Evolutionary conservation across 371 early-diverging fungal genomes (phyloP).

Genomic region (Coemansia sp.): DNA sequence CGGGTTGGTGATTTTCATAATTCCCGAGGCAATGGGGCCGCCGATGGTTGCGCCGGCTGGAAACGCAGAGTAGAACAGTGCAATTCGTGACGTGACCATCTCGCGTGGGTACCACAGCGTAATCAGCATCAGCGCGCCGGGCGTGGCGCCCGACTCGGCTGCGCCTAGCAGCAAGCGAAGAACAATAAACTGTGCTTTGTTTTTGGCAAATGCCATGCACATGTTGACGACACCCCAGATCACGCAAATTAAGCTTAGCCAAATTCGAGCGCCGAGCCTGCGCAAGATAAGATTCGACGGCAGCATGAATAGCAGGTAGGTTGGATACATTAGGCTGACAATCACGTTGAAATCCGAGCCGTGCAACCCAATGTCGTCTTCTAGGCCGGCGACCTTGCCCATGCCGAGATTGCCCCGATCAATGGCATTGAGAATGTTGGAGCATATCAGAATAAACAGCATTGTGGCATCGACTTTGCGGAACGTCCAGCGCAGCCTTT

Average conservation of each 20-base stretch:
- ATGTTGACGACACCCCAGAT: constrained; percentile 61
- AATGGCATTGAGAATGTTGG: constrained; percentile 50
- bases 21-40: constrained; percentile 63
- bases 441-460: constrained; percentile 38
- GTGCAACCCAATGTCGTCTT: constrained; percentile 14
- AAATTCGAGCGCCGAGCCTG: constrained; percentile 57
- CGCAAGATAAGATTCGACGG: constrained; percentile 65
- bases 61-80: constrained; percentile 49
- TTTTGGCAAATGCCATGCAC: constrained; percentile 63
- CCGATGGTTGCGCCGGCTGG: constrained; percentile 54
- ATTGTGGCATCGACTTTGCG: constrained; percentile 44
- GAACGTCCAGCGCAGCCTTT: constrained; percentile 35
- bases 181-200: constrained; percentile 52
- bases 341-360: constrained; percentile 43
- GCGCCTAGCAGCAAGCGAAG: constrained; percentile 62
- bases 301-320: constrained; percentile 44
- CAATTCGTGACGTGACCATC: constrained; percentile 45
- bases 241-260: constrained; percentile 57
- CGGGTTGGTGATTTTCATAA: constrained; percentile 53
- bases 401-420: constrained; percentile 49
- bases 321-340: constrained; percentile 39
- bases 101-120: constrained; percentile 50
- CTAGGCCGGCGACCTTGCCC: constrained; percentile 26
- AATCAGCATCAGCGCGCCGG: constrained; percentile 51
- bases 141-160: constrained; percentile 65